Percentiles rank a stretch among this genome's conserved stretches.
Evolutionary conservation across 306 rosid genomes (phyloP).

Genomic region (Fragaria vesca): DNA sequence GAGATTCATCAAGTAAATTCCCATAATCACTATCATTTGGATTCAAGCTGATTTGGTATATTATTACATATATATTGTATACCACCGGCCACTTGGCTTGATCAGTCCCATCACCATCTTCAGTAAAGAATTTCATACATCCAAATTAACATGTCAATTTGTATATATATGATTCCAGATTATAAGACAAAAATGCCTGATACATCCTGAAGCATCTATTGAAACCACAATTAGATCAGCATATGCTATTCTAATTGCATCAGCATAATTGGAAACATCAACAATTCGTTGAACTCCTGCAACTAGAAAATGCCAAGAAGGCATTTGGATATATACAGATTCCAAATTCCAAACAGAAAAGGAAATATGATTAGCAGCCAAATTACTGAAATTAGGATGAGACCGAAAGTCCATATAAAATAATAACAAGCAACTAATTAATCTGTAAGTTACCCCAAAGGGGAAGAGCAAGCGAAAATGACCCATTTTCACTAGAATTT

Average conservation of each 20-base stretch:
- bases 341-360: conserved; percentile 20
- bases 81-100: neutral
- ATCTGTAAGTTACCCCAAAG: conserved; percentile 5
- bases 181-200: conserved; percentile 29
- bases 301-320: neutral
- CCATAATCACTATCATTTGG: neutral
- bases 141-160: neutral
- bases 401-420: neutral
- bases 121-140: neutral
- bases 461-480: neutral
- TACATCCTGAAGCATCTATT: conserved; percentile 4
- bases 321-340: conserved; percentile 5
- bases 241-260: neutral
- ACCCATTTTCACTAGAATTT: neutral
- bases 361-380: conserved; percentile 9
- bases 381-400: neutral
- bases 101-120: conserved; percentile 2
- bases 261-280: conserved; percentile 15
- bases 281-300: neutral
- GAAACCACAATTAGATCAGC: conserved; percentile 3
- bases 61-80: neutral
- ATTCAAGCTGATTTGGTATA: neutral
- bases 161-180: conserved; percentile 4
- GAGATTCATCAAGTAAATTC: conserved; percentile 6
- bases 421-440: neutral